Percentiles rank a stretch among this genome's conserved stretches.
These are phyloP conservation scores for Fusarium armeniacum DNA, from an alignment of 2,329 filamentous ascomycete genomes.

Conservation along the genomic window DNA sequence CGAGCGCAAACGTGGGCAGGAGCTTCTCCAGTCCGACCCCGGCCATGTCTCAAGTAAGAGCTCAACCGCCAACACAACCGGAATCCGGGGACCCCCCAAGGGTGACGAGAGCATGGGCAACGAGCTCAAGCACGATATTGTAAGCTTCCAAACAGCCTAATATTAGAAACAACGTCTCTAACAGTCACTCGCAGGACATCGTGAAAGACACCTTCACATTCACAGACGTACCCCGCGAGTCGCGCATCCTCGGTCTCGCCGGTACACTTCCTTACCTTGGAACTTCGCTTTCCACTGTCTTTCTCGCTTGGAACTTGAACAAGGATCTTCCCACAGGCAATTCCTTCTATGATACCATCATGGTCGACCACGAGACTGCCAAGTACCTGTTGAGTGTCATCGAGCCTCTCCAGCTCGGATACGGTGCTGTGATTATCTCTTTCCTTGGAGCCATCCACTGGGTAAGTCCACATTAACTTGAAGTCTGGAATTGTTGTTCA, in stretches of 20 bases:
- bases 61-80: conserved; percentile 64
- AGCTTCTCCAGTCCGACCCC: conserved; percentile 71
- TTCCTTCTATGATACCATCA: conserved; percentile 64
- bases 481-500: not conserved
- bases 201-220: conserved; percentile 79
- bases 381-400: conserved; percentile 79
- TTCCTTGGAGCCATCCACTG: conserved; percentile 95
- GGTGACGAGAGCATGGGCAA: conserved; percentile 50
- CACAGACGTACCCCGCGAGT: conserved; percentile 74
- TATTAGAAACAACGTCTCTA: not conserved
- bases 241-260: conserved; percentile 77
- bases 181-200: conserved; percentile 61
- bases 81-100: conserved; percentile 12
- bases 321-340: conserved; percentile 72
- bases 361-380: conserved; percentile 79
- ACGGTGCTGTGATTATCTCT: conserved; percentile 91
- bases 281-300: conserved; percentile 86
- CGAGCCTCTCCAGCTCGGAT: conserved; percentile 90
- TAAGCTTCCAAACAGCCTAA: conserved; percentile 57
- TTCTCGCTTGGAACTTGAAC: conserved; percentile 86
- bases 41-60: conserved; percentile 73
- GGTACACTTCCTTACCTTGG: conserved; percentile 88
- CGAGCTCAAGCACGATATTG: conserved; percentile 66
- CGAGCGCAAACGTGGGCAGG: conserved; percentile 67
- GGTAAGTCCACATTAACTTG: conserved; percentile 59